Percentiles rank a stretch among this genome's conserved stretches.
phyloP scores from a whole-genome alignment of 169 alveolate genomes.

The Blepharisma undulans region DNA sequence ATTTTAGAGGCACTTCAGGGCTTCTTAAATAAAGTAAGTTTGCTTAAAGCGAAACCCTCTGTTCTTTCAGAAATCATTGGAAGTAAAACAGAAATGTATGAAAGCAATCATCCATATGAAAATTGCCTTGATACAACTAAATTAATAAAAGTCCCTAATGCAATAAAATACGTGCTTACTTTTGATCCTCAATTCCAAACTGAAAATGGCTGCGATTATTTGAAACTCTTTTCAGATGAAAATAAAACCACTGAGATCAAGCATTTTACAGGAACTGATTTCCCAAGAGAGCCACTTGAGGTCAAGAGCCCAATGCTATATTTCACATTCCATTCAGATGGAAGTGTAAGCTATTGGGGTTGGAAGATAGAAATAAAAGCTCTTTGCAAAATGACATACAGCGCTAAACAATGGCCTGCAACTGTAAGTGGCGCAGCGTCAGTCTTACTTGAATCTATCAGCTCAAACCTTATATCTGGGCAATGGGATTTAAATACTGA shows the following conservation, averaged over 20 bases:
- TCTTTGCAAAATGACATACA: neutral
- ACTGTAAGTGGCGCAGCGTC: neutral
- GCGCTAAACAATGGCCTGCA: conserved; percentile 26
- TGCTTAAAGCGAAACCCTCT: neutral
- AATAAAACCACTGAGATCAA: neutral
- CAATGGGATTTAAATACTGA: neutral
- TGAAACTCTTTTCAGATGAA: conserved; percentile 28
- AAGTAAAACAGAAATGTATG: conserved; percentile 9
- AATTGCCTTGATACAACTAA: neutral
- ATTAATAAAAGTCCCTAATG: neutral
- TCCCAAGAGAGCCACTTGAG: conserved; percentile 26
- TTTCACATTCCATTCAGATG: conserved; percentile 26
- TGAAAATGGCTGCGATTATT: conserved; percentile 37
- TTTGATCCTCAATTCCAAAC: conserved; percentile 41
- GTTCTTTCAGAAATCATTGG: too few relatives aligned
- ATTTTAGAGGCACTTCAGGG: neutral
- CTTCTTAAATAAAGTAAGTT: neutral
- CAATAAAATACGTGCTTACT: neutral
- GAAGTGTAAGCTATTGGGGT: conserved; percentile 39
- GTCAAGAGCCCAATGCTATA: neutral
- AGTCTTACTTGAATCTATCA: neutral
- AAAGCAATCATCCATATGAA: conserved; percentile 13
- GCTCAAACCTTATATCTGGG: conserved; percentile 22
- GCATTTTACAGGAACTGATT: neutral
- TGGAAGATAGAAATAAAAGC: conserved; percentile 37